Percentiles rank a stretch among this genome's conserved stretches.
Conservation (phyloP, 352 stramenopile genomes). For the Globisporangium mamillatum region DNA sequence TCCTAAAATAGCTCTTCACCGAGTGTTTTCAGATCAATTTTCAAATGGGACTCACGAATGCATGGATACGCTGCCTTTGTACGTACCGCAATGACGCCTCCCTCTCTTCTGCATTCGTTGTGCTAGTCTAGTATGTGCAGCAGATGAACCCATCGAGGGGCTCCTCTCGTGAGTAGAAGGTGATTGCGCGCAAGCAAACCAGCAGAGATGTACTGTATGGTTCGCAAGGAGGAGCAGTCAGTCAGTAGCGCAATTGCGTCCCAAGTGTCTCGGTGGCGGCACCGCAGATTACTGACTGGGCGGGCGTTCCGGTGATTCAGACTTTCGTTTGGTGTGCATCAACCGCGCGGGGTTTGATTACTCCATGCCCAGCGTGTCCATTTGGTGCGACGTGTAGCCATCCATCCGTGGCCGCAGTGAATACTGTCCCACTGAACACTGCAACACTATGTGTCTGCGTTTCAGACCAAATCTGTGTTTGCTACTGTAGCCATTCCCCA, state of each 20-base stretch:
- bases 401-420: background rate
- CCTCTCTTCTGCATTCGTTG: no score
- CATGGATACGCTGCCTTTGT: no score
- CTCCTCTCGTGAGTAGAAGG: no score
- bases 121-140: no score
- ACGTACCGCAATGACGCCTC: no score
- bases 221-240: background rate
- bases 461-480: background rate
- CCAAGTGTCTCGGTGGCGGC: background rate
- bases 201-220: background rate
- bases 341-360: background rate
- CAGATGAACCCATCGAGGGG: no score
- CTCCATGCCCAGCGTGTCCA: background rate
- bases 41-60: no score
- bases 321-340: background rate
- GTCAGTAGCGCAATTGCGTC: background rate
- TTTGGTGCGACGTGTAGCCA: background rate
- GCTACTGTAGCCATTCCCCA: background rate
- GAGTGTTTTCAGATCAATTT: no score
- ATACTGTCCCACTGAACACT: no score
- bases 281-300: background rate
- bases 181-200: background rate
- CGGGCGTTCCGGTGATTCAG: conserved; percentile 4
- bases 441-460: no score
- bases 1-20: no score